phyloP scores from a whole-genome alignment of 148 eudicot genomes.

The Camellia lanceoleosa region DNA sequence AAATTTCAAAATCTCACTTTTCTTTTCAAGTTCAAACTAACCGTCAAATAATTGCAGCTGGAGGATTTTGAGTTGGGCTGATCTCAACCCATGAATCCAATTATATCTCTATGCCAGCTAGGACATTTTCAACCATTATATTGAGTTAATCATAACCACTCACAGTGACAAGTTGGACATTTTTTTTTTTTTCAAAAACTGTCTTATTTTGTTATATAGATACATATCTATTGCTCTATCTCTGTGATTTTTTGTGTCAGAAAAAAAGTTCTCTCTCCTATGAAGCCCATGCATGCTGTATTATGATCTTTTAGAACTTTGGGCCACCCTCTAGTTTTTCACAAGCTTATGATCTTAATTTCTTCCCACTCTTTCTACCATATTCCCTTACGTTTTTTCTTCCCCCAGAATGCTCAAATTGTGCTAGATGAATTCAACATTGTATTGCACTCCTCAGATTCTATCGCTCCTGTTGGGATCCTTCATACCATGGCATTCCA shows the following conservation, averaged over 20 bases:
- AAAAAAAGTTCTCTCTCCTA: neutral
- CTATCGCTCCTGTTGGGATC: slow-evolving; percentile 93
- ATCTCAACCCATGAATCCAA: too few species aligned
- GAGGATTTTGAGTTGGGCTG: too few species aligned
- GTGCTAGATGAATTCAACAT: slow-evolving; percentile 81
- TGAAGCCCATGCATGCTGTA: neutral
- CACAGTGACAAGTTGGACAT: too few species aligned
- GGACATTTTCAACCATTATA: too few species aligned
- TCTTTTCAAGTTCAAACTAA: too few species aligned
- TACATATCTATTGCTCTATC: neutral
- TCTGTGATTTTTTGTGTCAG: neutral
- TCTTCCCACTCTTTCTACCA: neutral
- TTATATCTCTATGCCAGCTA: too few species aligned
- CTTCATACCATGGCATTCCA: slow-evolving; percentile 92
- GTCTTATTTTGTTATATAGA: too few species aligned
- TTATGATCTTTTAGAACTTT: neutral
- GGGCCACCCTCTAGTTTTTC: neutral
- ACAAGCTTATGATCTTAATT: neutral
- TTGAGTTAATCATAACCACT: too few species aligned
- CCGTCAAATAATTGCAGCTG: too few species aligned
- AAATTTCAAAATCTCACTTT: too few species aligned
- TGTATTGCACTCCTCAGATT: slow-evolving; percentile 75
- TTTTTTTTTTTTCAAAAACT: too few species aligned
- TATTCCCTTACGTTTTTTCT: slow-evolving; percentile 2
- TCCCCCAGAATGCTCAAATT: slow-evolving; percentile 78